These are phyloP conservation scores for Polytrichum formosum DNA, from an alignment of 225 moss, liverwort and hornwort species.

Conservation along the genomic window DNA sequence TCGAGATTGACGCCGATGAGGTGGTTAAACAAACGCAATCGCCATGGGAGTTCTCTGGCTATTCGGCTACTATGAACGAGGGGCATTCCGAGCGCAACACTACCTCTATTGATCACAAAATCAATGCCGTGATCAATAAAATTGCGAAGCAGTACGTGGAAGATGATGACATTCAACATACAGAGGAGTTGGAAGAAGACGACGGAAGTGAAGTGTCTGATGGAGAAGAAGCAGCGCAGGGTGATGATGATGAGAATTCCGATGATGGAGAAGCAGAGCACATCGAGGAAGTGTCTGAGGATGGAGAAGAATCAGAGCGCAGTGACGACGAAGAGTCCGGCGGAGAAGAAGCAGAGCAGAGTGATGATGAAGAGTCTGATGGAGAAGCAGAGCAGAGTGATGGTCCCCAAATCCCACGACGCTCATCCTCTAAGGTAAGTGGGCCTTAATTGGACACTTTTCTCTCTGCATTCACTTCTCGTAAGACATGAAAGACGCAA, in stretches of 20 bases:
- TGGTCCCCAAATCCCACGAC: not conserved
- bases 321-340: conserved; percentile 14
- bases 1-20: conserved; percentile 52
- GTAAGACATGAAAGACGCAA: not conserved
- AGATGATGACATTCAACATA: conserved; percentile 4
- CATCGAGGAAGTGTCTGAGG: conserved; percentile 9
- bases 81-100: conserved; percentile 50
- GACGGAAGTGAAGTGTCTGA: conserved; percentile 7
- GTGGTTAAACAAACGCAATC: conserved; percentile 29
- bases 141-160: not conserved
- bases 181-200: conserved; percentile 6
- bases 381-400: conserved; percentile 21
- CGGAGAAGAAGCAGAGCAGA: conserved; percentile 3
- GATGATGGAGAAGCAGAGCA: conserved; percentile 16
- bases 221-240: conserved; percentile 4
- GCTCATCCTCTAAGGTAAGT: no score
- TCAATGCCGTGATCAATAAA: conserved; percentile 4
- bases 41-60: conserved; percentile 67
- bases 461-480: not conserved
- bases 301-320: conserved; percentile 14
- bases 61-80: conserved; percentile 48
- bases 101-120: conserved; percentile 70
- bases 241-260: conserved; percentile 10
- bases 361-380: conserved; percentile 7
- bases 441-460: no score